A percentile compares a stretch with the other conserved stretches of the same genome.
Conservation (phyloP, 2,329 filamentous ascomycete genomes). For the Aspergillus awamori region DNA sequence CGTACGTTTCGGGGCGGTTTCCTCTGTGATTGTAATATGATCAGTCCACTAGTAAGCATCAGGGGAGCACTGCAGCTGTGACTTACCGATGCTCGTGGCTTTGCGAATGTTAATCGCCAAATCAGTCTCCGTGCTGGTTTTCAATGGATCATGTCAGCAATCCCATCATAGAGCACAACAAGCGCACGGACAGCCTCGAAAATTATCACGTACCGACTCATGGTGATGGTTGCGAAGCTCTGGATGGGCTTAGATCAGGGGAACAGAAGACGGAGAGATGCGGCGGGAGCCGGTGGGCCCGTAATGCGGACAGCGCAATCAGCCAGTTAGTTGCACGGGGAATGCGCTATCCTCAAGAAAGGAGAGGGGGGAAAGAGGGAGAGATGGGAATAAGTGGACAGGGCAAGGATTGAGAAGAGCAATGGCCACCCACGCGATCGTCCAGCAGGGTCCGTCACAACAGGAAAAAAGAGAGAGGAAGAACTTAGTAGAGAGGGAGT, state of each 20-base stretch:
- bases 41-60: slow-evolving; percentile 21
- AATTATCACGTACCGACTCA: slow-evolving; percentile 58
- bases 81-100: slow-evolving; percentile 63
- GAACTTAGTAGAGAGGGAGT: slow-evolving; percentile 20
- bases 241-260: slow-evolving; percentile 27
- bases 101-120: slow-evolving; percentile 69
- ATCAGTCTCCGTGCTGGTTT: slow-evolving; percentile 61
- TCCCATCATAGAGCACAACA: neutral
- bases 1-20: slow-evolving; percentile 68
- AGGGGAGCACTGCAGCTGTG: slow-evolving; percentile 1
- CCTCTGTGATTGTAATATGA: slow-evolving; percentile 48
- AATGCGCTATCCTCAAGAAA: slow-evolving; percentile 5
- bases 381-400: slow-evolving; percentile 15
- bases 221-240: slow-evolving; percentile 57
- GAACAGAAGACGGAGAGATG: slow-evolving; percentile 20
- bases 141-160: slow-evolving; percentile 3
- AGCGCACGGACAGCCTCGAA: neutral
- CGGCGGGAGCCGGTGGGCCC: slow-evolving; percentile 25
- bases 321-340: slow-evolving; percentile 17
- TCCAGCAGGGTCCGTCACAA: too few relatives aligned
- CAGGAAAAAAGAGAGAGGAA: slow-evolving; percentile 2
- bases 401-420: slow-evolving; percentile 3
- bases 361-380: slow-evolving; percentile 10
- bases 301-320: slow-evolving; percentile 25
- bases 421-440: slow-evolving; percentile 1